Conservation (phyloP, 176 grass and related monocot genomes). For the Carex scoparia region DNA sequence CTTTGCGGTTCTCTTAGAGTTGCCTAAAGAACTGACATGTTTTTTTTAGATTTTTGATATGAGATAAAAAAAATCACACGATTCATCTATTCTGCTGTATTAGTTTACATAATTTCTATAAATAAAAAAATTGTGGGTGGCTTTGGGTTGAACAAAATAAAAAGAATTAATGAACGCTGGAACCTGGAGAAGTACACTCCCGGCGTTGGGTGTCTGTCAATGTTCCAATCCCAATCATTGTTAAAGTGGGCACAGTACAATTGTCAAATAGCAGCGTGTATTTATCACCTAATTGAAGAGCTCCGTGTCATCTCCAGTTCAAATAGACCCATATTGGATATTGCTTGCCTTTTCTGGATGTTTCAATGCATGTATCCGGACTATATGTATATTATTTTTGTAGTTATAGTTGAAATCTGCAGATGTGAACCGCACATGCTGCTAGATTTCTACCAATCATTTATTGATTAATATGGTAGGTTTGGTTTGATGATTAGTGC, state of each 20-base stretch:
- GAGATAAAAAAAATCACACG: no score
- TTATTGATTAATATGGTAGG: neutral
- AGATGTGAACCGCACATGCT: neutral
- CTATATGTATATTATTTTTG: neutral
- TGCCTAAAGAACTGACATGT: no score
- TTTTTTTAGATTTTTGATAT: no score
- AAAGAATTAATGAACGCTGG: neutral
- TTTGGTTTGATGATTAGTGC: neutral
- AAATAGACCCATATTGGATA: neutral
- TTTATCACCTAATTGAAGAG: neutral
- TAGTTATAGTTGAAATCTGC: neutral
- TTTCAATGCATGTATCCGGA: neutral
- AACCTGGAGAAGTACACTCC: neutral
- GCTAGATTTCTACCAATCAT: neutral
- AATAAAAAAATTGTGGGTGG: neutral
- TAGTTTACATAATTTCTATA: no score
- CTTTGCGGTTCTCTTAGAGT: no score
- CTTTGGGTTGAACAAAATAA: neutral
- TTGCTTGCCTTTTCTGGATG: neutral
- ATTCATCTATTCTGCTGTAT: no score
- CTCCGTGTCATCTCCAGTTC: neutral
- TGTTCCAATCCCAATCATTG: slow-evolving; percentile 12
- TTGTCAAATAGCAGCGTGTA: neutral
- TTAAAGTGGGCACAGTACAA: neutral
- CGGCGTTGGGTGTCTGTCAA: neutral